Conservation (phyloP, 495 filamentous ascomycete genomes). For the Annulohypoxylon moriforme region DNA sequence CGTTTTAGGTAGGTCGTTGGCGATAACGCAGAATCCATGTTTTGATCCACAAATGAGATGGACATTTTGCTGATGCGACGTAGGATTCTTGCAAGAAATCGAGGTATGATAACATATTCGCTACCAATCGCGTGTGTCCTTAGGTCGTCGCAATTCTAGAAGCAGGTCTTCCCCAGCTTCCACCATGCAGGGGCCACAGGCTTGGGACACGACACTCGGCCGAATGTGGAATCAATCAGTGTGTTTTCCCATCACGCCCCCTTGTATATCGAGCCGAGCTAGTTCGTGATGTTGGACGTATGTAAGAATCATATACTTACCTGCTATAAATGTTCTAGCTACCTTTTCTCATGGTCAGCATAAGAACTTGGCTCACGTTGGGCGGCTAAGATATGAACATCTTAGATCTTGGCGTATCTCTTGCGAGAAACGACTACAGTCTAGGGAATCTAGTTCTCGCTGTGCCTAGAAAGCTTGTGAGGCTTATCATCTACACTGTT, state of each 20-base stretch:
- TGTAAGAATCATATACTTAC: neutral
- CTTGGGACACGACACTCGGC: slow-evolving; percentile 13
- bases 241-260: slow-evolving; percentile 2
- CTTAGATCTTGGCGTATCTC: slow-evolving; percentile 9
- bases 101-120: slow-evolving; percentile 23
- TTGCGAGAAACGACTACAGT: neutral
- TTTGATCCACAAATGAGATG: slow-evolving; percentile 24
- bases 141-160: slow-evolving; percentile 28
- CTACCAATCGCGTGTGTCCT: slow-evolving; percentile 13
- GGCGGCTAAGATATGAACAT: neutral
- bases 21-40: slow-evolving; percentile 22
- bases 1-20: slow-evolving; percentile 39
- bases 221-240: neutral
- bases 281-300: neutral
- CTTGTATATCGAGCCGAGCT: slow-evolving; percentile 11
- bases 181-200: slow-evolving; percentile 11
- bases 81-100: slow-evolving; percentile 10
- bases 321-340: slow-evolving; percentile 5
- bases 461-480: slow-evolving; percentile 21
- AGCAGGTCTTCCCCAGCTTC: slow-evolving; percentile 35
- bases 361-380: neutral
- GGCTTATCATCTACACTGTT: slow-evolving; percentile 8
- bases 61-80: slow-evolving; percentile 27
- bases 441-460: neutral
- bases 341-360: neutral